Conservation (phyloP, 768 basidiomycete genomes). For the Scleroderma citrinum region DNA sequence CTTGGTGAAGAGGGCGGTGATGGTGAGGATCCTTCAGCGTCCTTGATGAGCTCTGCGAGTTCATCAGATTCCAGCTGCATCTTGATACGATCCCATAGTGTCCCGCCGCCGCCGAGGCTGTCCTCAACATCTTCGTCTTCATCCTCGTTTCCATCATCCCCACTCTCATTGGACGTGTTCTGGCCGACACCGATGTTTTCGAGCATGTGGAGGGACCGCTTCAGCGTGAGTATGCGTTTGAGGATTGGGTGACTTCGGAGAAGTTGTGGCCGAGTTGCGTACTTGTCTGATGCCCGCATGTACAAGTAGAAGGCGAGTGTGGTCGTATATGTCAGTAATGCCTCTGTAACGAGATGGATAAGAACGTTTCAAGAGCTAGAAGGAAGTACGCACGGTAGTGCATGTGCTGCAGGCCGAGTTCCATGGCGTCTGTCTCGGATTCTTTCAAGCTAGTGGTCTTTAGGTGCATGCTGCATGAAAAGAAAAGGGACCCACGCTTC, state of each 20-base stretch:
- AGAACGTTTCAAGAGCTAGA: neutral
- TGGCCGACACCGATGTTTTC: conserved; percentile 79
- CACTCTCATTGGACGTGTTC: conserved; percentile 41
- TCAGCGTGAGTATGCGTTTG: conserved; percentile 71
- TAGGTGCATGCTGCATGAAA: neutral
- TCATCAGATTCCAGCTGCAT: conserved; percentile 40
- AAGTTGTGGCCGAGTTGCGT: conserved; percentile 52
- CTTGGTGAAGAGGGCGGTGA: conserved; percentile 2
- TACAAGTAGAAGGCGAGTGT: conserved; percentile 90
- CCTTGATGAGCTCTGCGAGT: conserved; percentile 51
- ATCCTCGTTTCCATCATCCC: conserved; percentile 40
- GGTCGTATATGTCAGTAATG: conserved; percentile 84
- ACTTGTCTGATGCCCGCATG: conserved; percentile 66
- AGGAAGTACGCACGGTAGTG: conserved; percentile 71
- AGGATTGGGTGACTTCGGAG: conserved; percentile 70
- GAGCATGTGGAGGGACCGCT: conserved; percentile 72
- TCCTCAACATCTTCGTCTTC: conserved; percentile 17
- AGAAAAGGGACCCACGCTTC: conserved; percentile 38
- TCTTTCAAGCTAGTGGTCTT: conserved; percentile 39
- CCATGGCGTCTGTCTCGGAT: conserved; percentile 45
- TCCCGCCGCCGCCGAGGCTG: conserved; percentile 27
- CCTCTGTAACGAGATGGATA: conserved; percentile 46
- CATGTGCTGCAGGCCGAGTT: conserved; percentile 69
- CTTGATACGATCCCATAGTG: conserved; percentile 39
- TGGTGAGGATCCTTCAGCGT: conserved; percentile 31